A percentile compares a stretch with the other conserved stretches of the same genome.
Evolutionary conservation across 768 basidiomycete species (phyloP).

Genomic region (Phanerochaete carnosa): DNA sequence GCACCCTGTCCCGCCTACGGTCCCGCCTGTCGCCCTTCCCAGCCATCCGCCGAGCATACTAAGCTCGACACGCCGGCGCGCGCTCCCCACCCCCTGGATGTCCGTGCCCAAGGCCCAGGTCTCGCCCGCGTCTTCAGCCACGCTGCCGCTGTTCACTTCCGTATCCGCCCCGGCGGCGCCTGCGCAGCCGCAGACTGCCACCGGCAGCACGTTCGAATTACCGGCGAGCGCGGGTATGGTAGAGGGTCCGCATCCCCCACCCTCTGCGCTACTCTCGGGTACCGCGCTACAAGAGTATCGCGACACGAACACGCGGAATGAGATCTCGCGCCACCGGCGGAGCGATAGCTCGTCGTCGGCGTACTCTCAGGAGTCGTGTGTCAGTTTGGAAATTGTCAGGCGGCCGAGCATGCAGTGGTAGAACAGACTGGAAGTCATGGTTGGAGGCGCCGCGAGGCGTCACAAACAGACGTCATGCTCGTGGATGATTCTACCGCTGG

Average conservation of each 20-base stretch:
- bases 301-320: not conserved
- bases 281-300: not conserved
- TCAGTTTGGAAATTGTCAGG: not conserved
- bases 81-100: conserved; percentile 1
- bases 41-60: not conserved
- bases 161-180: not conserved
- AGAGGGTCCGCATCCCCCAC: conserved; percentile 1
- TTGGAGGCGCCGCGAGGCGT: no score
- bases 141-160: no score
- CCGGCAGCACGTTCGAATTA: not conserved
- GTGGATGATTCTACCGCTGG: no score
- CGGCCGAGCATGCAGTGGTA: not conserved
- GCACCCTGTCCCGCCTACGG: not conserved
- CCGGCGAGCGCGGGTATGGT: not conserved
- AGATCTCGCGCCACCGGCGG: not conserved
- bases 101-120: conserved; percentile 1
- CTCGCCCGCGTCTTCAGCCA: conserved; percentile 2
- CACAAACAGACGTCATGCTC: no score
- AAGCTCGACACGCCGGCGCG: not conserved
- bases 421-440: no score
- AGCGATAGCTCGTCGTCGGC: not conserved
- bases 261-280: conserved; percentile 4
- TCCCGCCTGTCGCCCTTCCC: not conserved
- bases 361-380: not conserved
- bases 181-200: not conserved